Base-by-base conservation (phyloP, 148 eudicot genomes). In the Amaranthus hypochondriacus region DNA sequence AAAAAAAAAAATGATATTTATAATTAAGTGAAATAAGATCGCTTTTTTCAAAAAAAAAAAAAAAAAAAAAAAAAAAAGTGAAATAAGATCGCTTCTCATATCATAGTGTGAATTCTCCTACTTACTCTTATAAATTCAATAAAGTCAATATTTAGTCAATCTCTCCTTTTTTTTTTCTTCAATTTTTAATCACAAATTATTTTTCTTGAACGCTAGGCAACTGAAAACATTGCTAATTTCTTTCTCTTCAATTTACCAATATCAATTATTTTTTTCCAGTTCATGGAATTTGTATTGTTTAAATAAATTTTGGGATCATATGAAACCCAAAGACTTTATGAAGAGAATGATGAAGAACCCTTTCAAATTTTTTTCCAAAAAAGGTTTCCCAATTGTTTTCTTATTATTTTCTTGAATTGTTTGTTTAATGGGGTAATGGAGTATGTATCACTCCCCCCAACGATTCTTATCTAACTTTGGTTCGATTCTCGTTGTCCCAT, bases 341-440 rank as follows among this genome's bases (percentile, higher is more conserved):
- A 71, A 53, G 55, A 65, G 11, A 9, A 75, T 90, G 60, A 12
- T 88, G 72, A 90, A 82, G 72, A 90, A 82, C 62, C 77, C 85
- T 57, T 86, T 88, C 76, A 75, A 68, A 51, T 73, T 79, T 50
- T 73, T 28, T 64, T 76, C 87, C 28, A 69, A 48, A 5, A 79
- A 69, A 82, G 86, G 96, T 86, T 42, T 15, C 49, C 5, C 12
- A 13, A 1, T 4, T 7, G 60, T 7, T 28, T 28, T 28, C 39
- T 28, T 28, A 28, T 28, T 28, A 28, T 28, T 28, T 28, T 28
- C 39, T 28, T 28, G 39, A 28, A 28, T 28, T 28, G 39, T 28
- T 28, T 28, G 2, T 28, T 28, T 28, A 28, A 28, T 28, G 39
- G 39, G 39, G 39, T 28, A 28, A 28, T 28, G 39, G 39, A 28